Evolutionary conservation across 1,284 basidiomycete genomes (phyloP), one percentile per base, ranked within the genome.

Genomic region (Leccinum ponderosum): DNA sequence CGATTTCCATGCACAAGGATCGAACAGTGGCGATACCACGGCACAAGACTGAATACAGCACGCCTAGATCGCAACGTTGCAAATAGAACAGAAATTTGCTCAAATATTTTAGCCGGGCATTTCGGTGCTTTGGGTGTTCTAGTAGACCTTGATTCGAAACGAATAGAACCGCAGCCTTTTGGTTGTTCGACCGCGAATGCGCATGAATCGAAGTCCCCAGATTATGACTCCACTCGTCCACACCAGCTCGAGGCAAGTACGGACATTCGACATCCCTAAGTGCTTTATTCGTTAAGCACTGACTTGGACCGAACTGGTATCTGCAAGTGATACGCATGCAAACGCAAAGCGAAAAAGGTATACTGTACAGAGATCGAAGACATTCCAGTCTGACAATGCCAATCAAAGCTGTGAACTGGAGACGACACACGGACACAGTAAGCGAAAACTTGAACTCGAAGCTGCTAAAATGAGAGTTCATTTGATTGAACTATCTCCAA

Each of bases 1-100:
- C 9, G 55, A 71, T 52, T 72, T 72, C 31, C 42, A 55, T 8
- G 17, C 27, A 3, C 51, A 14, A 7, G 17, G 6, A 22, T 31
- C 6, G 27, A 14, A 35, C 5, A 6, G 12, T 5, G 48, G 27
- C 3, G 22, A 51, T 35, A 25, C 57, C 6, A 31, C 42, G 15
- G 11, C 14, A n/a, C 25, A 39, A 35, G 35, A 15, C 20, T 50
- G 17, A 44, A 17, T 44, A 17, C 17, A 20, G 17, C 4, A 14
- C 8, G 1, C 39, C n/a, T 39, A n/a, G 5, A 35, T 22, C 6
- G 39, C n/a, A 42, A 42, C 8, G n/a, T 4, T 42, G n/a, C 11
- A 25, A 14, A 14, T 50, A 50, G 22, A 50, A 25, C 17, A 6
- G 9, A 17, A 1, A 15, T 14, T 50, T 15, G 6, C 12, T 48